phyloP scores from a whole-genome alignment of 2,329 filamentous ascomycete species.

The Neobulgaria alba region DNA sequence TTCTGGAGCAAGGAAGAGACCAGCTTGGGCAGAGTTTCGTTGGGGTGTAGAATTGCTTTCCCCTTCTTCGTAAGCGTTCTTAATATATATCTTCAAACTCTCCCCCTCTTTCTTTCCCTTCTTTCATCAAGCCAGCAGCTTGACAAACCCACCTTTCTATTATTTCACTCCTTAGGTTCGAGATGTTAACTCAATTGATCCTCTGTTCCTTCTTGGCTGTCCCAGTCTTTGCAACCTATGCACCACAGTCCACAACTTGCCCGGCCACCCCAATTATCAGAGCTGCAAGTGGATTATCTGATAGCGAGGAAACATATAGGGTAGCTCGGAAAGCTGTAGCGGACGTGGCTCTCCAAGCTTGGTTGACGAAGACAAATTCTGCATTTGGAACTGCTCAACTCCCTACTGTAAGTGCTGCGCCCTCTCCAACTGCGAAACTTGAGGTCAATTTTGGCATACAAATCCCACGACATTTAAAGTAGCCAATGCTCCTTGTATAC shows the following conservation, averaged over 20 bases:
- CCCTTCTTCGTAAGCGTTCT: too few relatives aligned
- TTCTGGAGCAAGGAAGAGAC: too few relatives aligned
- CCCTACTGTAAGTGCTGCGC: constrained; percentile 31
- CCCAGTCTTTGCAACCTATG: constrained; percentile 22
- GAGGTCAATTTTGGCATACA: too few relatives aligned
- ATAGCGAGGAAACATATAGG: constrained; percentile 33
- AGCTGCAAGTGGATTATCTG: constrained; percentile 29
- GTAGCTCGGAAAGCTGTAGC: constrained; percentile 32
- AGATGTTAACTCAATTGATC: constrained; percentile 10
- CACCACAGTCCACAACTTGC: constrained; percentile 31
- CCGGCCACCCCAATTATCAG: constrained; percentile 32
- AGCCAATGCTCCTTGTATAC: too few relatives aligned
- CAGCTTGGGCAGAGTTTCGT: too few relatives aligned
- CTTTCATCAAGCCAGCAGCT: too few relatives aligned
- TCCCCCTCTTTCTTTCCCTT: too few relatives aligned
- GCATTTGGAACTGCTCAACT: constrained; percentile 30
- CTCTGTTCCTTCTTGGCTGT: constrained; percentile 8
- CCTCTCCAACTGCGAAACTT: too few relatives aligned
- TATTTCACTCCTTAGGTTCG: not conserved
- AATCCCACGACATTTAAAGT: too few relatives aligned
- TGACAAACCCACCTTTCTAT: too few relatives aligned
- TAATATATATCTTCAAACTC: too few relatives aligned
- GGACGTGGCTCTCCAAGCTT: constrained; percentile 31
- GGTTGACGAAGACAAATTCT: constrained; percentile 31
- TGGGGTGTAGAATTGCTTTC: too few relatives aligned